Base-by-base conservation (phyloP, 2,329 filamentous ascomycete genomes). In the Stachybotrys echinatus region DNA sequence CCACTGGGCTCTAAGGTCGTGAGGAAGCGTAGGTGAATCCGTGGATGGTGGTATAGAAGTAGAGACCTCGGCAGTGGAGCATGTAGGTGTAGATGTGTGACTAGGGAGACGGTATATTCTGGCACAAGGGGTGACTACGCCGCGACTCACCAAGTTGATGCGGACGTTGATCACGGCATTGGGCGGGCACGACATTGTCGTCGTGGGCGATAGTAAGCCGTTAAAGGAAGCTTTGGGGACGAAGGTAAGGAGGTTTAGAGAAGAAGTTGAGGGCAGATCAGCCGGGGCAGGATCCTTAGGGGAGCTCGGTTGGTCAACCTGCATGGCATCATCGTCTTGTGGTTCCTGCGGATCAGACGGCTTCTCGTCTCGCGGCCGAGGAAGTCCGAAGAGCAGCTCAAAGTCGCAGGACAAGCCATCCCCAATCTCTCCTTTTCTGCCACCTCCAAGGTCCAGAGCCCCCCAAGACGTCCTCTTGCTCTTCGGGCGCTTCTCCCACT, bases 331-430 rank as follows among this genome's bases (percentile, higher is more conserved):
- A 17, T 49, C 53, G 8, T 55, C 58, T 55, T 20, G 55, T 45
- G 38, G 18, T 20, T 40, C 38, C 3, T 48, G 45, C 2, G 49
- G 18, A 1, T n/a, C 47, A 6, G 51, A 27, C 19, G 43, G 48
- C 12, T 51, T 40, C 31, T 52, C 51, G 42, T 54, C 48, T 47
- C 50, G 23, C 6, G 59, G 48, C 21, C 49, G 42, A 5, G 49
- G 37, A 12, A 63, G 52, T 6, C 53, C 65, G 48, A 90, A 74
- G n/a, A 95, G 66, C 31, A 73, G 72, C 60, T 90, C 85, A 79
- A 90, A 96, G 61, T 95, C 89, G 67, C 89, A 96, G 10, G 83
- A 81, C 78, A 89, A 89, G 0, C 91, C 91, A 48, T 81, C 71
- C 2, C 94, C 94, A 27, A 95, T 62, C 65, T 97, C 94, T 2